A percentile compares a stretch with the other conserved stretches of the same genome.
These are phyloP conservation scores for Rhododendron ferrugineum DNA, from an alignment of 148 eudicot species.

Conservation along the genomic window DNA sequence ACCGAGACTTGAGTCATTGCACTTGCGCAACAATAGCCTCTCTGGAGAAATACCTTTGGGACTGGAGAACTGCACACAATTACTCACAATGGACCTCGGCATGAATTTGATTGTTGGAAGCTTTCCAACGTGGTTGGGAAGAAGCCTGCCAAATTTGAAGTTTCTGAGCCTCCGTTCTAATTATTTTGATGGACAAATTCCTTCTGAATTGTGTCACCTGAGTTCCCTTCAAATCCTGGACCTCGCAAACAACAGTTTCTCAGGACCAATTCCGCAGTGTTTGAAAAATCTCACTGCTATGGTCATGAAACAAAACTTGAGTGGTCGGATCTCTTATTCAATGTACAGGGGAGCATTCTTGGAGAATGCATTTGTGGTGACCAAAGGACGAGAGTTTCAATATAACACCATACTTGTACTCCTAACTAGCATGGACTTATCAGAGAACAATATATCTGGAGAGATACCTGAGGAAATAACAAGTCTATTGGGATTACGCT, in stretches of 20 bases:
- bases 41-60: constrained; percentile 20
- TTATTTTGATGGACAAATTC: neutral
- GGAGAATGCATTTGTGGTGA: constrained; percentile 3
- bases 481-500: neutral
- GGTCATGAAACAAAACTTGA: neutral
- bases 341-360: neutral
- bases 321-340: neutral
- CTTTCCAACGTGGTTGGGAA: constrained; percentile 15
- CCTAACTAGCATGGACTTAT: constrained; percentile 17
- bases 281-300: constrained; percentile 11
- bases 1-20: neutral
- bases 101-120: constrained; percentile 17
- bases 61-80: neutral
- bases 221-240: constrained; percentile 14
- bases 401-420: constrained; percentile 10
- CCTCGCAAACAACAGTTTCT: constrained; percentile 8
- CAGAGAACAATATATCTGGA: constrained; percentile 11
- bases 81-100: constrained; percentile 7
- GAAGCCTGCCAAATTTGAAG: neutral
- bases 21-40: constrained; percentile 14
- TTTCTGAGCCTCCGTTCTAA: constrained; percentile 2
- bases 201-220: constrained; percentile 4
- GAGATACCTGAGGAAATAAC: neutral
- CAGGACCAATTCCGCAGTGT: constrained; percentile 3
- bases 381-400: neutral